Evolutionary conservation across 2,329 filamentous ascomycete species (phyloP).

Genomic region (Fusarium chaquense): DNA sequence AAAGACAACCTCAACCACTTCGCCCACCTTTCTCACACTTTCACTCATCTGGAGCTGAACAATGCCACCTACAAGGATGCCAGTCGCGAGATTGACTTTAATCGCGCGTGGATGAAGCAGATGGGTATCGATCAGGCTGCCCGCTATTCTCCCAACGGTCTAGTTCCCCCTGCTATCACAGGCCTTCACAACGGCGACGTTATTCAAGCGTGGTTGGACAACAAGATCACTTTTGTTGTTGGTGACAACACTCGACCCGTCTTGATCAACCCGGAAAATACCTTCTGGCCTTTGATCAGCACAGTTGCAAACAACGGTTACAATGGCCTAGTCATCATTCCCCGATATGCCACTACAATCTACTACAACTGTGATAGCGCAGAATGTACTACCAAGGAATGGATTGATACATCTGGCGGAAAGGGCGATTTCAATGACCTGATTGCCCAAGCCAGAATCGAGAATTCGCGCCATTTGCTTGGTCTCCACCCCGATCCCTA

Average conservation of each 20-base stretch:
- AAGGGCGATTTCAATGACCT: slow-evolving; percentile 23
- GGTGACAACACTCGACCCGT: slow-evolving; percentile 34
- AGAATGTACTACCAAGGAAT: slow-evolving; percentile 31
- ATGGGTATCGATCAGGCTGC: slow-evolving; percentile 27
- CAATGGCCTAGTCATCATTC: slow-evolving; percentile 23
- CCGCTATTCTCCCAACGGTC: slow-evolving; percentile 26
- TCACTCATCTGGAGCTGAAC: slow-evolving; percentile 33
- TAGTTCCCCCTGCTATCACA: slow-evolving; percentile 35
- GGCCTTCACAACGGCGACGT: slow-evolving; percentile 35
- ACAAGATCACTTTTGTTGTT: slow-evolving; percentile 26
- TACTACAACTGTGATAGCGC: slow-evolving; percentile 38
- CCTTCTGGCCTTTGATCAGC: slow-evolving; percentile 33
- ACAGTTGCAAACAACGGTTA: slow-evolving; percentile 33
- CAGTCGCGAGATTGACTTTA: slow-evolving; percentile 32
- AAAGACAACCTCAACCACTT: slow-evolving; percentile 32
- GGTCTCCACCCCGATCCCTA: slow-evolving; percentile 31
- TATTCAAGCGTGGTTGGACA: slow-evolving; percentile 34
- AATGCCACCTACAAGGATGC: slow-evolving; percentile 36
- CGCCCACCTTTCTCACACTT: slow-evolving; percentile 35
- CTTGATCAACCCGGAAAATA: slow-evolving; percentile 10
- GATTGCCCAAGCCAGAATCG: slow-evolving; percentile 16
- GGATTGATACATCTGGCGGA: slow-evolving; percentile 33
- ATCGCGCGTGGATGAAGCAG: slow-evolving; percentile 32
- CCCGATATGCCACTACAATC: slow-evolving; percentile 34
- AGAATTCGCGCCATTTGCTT: slow-evolving; percentile 28